Evolutionary conservation across 2,329 filamentous ascomycete species (phyloP).

Genomic region (Exophiala xenobiotica): DNA sequence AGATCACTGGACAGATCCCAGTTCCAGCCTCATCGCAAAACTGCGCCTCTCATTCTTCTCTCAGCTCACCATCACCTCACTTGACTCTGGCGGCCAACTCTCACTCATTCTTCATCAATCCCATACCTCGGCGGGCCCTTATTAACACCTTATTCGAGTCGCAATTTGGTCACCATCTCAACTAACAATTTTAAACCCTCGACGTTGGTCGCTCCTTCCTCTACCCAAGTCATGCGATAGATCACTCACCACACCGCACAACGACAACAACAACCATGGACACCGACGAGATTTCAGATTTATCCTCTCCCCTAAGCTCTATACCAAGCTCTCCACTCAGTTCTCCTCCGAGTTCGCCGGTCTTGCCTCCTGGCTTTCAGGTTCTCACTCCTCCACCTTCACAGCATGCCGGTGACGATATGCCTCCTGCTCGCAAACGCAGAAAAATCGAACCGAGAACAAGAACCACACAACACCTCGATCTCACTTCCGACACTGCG

Average conservation of each 20-base stretch:
- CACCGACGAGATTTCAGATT: conserved; percentile 21
- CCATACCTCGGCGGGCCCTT: background rate
- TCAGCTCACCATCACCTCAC: conserved; percentile 13
- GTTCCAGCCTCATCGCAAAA: conserved; percentile 17
- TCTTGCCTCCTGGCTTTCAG: conserved; percentile 40
- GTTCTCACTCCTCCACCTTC: conserved; percentile 45
- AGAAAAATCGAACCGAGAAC: conserved; percentile 64
- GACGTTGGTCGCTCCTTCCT: conserved; percentile 8
- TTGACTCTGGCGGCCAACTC: background rate
- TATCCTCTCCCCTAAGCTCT: conserved; percentile 28
- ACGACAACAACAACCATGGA: conserved; percentile 19
- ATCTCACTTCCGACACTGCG: conserved; percentile 53
- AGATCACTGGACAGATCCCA: background rate
- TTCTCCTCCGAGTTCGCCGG: conserved; percentile 42
- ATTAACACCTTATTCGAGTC: background rate
- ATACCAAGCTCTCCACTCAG: conserved; percentile 44
- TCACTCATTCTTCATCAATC: background rate
- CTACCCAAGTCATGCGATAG: conserved; percentile 23
- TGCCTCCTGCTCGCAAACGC: conserved; percentile 73
- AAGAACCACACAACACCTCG: conserved; percentile 78
- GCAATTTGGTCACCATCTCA: background rate
- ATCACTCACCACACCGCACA: conserved; percentile 6
- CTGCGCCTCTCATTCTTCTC: conserved; percentile 5
- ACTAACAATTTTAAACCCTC: background rate
- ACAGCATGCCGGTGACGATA: conserved; percentile 57